Conservation (phyloP, 1,139 yeast species). For the Yamadazyma siamensis region DNA sequence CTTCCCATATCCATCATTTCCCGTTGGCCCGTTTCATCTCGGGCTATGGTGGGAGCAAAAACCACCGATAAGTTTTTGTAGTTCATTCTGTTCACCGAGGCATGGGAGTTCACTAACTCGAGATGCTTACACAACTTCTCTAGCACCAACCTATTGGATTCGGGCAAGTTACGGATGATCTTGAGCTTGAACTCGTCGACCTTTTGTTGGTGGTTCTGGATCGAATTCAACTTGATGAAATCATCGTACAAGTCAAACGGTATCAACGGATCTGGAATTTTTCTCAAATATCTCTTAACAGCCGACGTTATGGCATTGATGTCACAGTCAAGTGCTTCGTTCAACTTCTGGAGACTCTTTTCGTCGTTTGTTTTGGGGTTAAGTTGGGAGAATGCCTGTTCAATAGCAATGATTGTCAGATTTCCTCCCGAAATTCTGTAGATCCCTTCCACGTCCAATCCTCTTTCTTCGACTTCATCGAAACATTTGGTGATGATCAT, state of each 20-base stretch:
- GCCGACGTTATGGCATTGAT: conserved; percentile 86
- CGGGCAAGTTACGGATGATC: conserved; percentile 51
- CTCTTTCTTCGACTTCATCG: conserved; percentile 73
- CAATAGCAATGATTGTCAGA: conserved; percentile 63
- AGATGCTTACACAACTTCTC: conserved; percentile 61
- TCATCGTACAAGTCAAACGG: conserved; percentile 67
- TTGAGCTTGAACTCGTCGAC: conserved; percentile 24
- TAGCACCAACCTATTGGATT: conserved; percentile 62
- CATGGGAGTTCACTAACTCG: conserved; percentile 47
- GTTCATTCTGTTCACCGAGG: conserved; percentile 68
- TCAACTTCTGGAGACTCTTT: conserved; percentile 37
- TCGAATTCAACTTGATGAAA: conserved; percentile 49
- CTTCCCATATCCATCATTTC: conserved; percentile 86
- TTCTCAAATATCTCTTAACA: conserved; percentile 79
- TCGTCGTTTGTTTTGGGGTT: conserved; percentile 27
- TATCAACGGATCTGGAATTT: conserved; percentile 81
- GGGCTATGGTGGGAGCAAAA: conserved; percentile 89
- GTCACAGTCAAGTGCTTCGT: conserved; percentile 59
- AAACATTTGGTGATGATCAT: conserved; percentile 69
- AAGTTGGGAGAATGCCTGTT: conserved; percentile 37
- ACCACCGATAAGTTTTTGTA: conserved; percentile 82
- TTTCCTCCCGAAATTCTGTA: conserved; percentile 90
- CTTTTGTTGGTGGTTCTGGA: conserved; percentile 26
- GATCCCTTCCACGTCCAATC: conserved; percentile 77
- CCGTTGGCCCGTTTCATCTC: conserved; percentile 77